Evolutionary conservation across 1,284 basidiomycete genomes (phyloP).

Genomic region (Coriolopsis trogii): DNA sequence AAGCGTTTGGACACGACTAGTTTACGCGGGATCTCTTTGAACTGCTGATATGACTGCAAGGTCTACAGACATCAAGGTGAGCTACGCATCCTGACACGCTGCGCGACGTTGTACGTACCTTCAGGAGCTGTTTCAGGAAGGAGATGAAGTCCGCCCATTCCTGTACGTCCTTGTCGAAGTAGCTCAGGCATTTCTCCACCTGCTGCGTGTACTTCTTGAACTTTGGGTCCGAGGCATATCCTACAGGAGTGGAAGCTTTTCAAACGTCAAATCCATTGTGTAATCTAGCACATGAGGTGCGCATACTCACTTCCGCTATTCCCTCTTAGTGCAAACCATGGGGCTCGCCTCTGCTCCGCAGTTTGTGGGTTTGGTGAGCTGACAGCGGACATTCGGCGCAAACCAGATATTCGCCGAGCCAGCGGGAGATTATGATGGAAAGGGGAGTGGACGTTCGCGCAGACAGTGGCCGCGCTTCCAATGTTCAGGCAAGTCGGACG

Average conservation of each 20-base stretch:
- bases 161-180: slow-evolving; percentile 95
- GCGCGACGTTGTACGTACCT: slow-evolving; percentile 47
- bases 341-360: slow-evolving; percentile 17
- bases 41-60: slow-evolving; percentile 89
- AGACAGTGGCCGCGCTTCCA: neutral
- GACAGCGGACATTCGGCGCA: slow-evolving; percentile 22
- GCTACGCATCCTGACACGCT: neutral
- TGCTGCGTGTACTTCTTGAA: slow-evolving; percentile 93
- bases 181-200: slow-evolving; percentile 90
- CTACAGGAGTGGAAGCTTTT: slow-evolving; percentile 36
- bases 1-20: slow-evolving; percentile 94
- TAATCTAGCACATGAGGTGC: neutral
- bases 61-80: slow-evolving; percentile 55
- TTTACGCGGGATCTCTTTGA: slow-evolving; percentile 95
- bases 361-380: slow-evolving; percentile 20
- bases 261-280: neutral
- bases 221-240: slow-evolving; percentile 82
- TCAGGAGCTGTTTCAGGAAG: slow-evolving; percentile 93
- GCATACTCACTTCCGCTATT: slow-evolving; percentile 25
- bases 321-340: slow-evolving; percentile 24
- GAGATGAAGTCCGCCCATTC: slow-evolving; percentile 99
- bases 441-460: slow-evolving; percentile 1
- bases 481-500: too few relatives aligned
- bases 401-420: neutral
- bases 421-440: neutral